Evolutionary conservation across 1,284 basidiomycete genomes (phyloP).

Genomic region (Apiotrichum sp.): DNA sequence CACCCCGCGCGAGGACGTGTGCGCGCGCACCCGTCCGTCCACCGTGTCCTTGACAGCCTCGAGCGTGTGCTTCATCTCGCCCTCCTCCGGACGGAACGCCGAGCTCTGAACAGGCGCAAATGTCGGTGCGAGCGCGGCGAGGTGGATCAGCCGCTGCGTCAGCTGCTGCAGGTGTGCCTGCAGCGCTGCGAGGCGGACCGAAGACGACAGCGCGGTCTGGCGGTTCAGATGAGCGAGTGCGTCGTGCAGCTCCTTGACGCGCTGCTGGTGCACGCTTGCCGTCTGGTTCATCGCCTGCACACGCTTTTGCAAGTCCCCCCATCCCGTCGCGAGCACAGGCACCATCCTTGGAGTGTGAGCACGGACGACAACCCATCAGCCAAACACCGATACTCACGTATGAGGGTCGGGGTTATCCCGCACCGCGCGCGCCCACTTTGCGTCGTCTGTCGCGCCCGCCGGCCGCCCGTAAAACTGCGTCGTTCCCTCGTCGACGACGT

Average conservation of each 20-base stretch:
- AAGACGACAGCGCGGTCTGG: conserved; percentile 62
- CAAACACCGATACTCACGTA: conserved; percentile 52
- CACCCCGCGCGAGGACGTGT: conserved; percentile 1
- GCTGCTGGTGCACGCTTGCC: conserved; percentile 63
- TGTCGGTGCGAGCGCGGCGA: conserved; percentile 70
- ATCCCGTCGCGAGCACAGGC: conserved; percentile 73
- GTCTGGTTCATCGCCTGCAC: conserved; percentile 70
- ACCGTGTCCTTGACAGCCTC: conserved; percentile 72
- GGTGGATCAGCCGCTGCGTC: conserved; percentile 63
- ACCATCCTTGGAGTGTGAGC: conserved; percentile 56
- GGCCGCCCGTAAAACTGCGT: conserved; percentile 68
- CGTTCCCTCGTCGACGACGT: conserved; percentile 69
- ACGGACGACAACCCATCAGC: neutral
- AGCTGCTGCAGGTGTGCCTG: conserved; percentile 65
- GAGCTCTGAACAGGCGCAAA: conserved; percentile 71
- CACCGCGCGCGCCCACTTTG: conserved; percentile 70
- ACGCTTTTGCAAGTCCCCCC: conserved; percentile 72
- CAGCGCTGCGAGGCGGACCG: conserved; percentile 62
- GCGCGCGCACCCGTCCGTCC: conserved; percentile 47
- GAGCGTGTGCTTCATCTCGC: conserved; percentile 60
- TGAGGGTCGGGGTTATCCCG: conserved; percentile 76
- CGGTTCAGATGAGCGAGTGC: conserved; percentile 61
- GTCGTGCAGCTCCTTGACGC: conserved; percentile 63
- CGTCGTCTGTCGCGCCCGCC: conserved; percentile 64
- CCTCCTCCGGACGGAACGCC: conserved; percentile 74